Evolutionary conservation across 176 grass and related monocot species (phyloP).

Genomic region (Cenchrus fungigraminus): DNA sequence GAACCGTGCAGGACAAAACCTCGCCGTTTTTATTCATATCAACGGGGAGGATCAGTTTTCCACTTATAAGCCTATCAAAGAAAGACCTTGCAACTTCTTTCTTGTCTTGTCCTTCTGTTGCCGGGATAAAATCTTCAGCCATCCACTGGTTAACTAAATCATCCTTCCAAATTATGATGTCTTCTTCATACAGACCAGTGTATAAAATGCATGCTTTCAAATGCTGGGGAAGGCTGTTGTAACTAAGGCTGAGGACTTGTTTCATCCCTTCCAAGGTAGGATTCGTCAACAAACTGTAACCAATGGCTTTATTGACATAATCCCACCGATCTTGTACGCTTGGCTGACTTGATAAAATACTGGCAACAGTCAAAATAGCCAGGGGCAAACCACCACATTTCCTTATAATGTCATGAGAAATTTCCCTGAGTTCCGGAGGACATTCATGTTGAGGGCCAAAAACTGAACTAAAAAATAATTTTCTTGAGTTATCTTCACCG

Average conservation of each 20-base stretch:
- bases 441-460: slow-evolving; percentile 16
- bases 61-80: slow-evolving; percentile 29
- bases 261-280: slow-evolving; percentile 27
- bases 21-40: not conserved
- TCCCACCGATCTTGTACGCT: not conserved
- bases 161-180: slow-evolving; percentile 25
- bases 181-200: slow-evolving; percentile 33
- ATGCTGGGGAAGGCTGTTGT: slow-evolving; percentile 30
- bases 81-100: not conserved
- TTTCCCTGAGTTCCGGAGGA: slow-evolving; percentile 25
- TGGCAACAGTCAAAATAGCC: slow-evolving; percentile 24
- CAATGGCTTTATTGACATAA: slow-evolving; percentile 32
- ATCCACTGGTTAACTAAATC: slow-evolving; percentile 38
- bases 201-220: slow-evolving; percentile 42
- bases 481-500: slow-evolving; percentile 16
- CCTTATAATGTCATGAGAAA: not conserved
- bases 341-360: not conserved
- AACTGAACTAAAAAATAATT: slow-evolving; percentile 23
- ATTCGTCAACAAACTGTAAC: slow-evolving; percentile 13
- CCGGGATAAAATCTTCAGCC: slow-evolving; percentile 33
- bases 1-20: slow-evolving; percentile 21
- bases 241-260: slow-evolving; percentile 27
- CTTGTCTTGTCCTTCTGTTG: not conserved
- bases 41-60: slow-evolving; percentile 28
- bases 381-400: slow-evolving; percentile 42